Percentiles rank a stretch among this genome's conserved stretches.
These are phyloP conservation scores for Diophrys appendiculata DNA, from an alignment of 73 alveolate species.

Conservation along the genomic window DNA sequence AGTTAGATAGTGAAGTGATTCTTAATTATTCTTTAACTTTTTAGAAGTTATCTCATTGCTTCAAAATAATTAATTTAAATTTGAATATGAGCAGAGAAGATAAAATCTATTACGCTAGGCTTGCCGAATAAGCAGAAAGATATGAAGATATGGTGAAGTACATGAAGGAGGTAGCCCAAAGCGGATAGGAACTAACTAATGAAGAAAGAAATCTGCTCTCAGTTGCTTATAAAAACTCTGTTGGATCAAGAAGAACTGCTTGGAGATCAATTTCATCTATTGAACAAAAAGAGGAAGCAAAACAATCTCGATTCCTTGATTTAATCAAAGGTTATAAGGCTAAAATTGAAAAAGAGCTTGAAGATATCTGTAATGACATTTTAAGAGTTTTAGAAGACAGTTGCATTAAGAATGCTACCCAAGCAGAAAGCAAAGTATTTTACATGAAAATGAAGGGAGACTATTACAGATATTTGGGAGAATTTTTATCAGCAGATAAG, in stretches of 20 bases:
- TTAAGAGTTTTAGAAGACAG: conserved; percentile 1
- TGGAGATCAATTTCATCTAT: conserved; percentile 55
- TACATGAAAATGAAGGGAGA: conserved; percentile 61
- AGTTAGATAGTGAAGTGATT: no score
- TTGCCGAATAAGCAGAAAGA: conserved; percentile 62
- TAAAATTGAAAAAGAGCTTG: conserved; percentile 44
- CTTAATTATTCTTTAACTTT: no score
- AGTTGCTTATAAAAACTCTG: conserved; percentile 63
- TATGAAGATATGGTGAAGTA: conserved; percentile 65
- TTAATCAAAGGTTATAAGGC: conserved; percentile 31
- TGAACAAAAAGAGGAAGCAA: conserved; percentile 18
- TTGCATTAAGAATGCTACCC: conserved; percentile 10
- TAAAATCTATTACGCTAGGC: no score
- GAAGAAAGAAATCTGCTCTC: conserved; percentile 60
- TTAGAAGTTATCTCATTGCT: no score
- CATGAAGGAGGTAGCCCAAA: conserved; percentile 37
- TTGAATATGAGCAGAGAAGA: no score
- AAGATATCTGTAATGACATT: conserved; percentile 26
- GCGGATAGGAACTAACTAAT: conserved; percentile 34
- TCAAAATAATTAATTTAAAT: no score
- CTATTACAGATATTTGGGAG: conserved; percentile 66
- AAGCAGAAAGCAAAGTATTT: conserved; percentile 49
- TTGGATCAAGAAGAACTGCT: conserved; percentile 53
- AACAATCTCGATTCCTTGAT: conserved; percentile 7
- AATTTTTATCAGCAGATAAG: conserved; percentile 46